Conservation (phyloP, 177 flowering plant genomes). For the Tripterygium wilfordii region DNA sequence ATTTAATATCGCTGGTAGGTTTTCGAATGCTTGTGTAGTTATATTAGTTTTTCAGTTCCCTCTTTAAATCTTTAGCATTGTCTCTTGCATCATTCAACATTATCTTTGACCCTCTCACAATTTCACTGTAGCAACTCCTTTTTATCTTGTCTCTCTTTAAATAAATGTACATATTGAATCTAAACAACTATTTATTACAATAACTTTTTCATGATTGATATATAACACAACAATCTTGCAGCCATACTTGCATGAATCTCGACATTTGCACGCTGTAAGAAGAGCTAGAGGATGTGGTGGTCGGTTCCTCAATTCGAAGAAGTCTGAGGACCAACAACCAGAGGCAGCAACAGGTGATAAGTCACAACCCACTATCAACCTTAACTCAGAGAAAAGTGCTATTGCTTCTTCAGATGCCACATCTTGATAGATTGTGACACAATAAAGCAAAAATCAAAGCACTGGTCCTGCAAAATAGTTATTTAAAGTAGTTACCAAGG, state of each 20-base stretch:
- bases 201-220: not conserved
- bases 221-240: slow-evolving; percentile 18
- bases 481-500: not conserved
- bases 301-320: slow-evolving; percentile 57
- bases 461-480: not conserved
- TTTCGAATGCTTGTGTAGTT: too few species aligned
- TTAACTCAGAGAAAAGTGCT: slow-evolving; percentile 30
- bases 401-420: slow-evolving; percentile 25
- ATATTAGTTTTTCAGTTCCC: too few species aligned
- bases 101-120: too few species aligned
- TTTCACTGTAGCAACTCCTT: too few species aligned
- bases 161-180: too few species aligned
- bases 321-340: slow-evolving; percentile 30
- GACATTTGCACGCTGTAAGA: slow-evolving; percentile 62
- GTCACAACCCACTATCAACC: slow-evolving; percentile 34
- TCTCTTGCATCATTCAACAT: not conserved
- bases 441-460: not conserved
- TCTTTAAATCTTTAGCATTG: too few species aligned
- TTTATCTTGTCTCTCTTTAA: too few species aligned
- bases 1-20: too few species aligned
- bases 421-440: slow-evolving; percentile 16
- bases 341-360: slow-evolving; percentile 34
- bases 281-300: slow-evolving; percentile 69
- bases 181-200: too few species aligned
- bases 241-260: slow-evolving; percentile 76